These are phyloP conservation scores for Ziziphus jujuba DNA, from an alignment of 306 rosid genomes.

Conservation along the genomic window DNA sequence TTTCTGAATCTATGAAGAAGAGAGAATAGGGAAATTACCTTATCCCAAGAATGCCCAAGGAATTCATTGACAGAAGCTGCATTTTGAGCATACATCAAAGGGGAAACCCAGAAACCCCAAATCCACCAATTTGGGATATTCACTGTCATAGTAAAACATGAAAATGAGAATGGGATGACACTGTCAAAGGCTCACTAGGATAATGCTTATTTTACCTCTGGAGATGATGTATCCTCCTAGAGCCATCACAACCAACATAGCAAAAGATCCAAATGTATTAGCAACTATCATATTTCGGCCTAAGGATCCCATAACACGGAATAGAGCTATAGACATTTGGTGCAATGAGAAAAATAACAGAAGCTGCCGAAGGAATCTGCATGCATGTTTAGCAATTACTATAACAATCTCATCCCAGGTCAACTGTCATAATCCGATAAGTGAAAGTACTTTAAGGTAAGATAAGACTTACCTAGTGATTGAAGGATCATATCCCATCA, in stretches of 20 bases:
- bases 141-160: slow-evolving; percentile 49
- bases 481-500: slow-evolving; percentile 92
- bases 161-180: slow-evolving; percentile 18
- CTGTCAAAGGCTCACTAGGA: not conserved
- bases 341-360: slow-evolving; percentile 83
- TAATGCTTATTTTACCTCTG: slow-evolving; percentile 47
- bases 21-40: slow-evolving; percentile 45
- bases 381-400: slow-evolving; percentile 46
- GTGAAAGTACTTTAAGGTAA: slow-evolving; percentile 19
- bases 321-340: slow-evolving; percentile 95
- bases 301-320: slow-evolving; percentile 95
- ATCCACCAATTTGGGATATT: slow-evolving; percentile 92
- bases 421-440: slow-evolving; percentile 24
- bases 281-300: slow-evolving; percentile 97
- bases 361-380: slow-evolving; percentile 79
- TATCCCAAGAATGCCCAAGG: slow-evolving; percentile 95
- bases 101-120: slow-evolving; percentile 99
- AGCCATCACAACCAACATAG: slow-evolving; percentile 98
- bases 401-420: slow-evolving; percentile 18
- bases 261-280: slow-evolving; percentile 97
- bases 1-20: not conserved
- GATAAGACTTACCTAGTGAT: slow-evolving; percentile 56
- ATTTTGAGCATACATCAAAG: slow-evolving; percentile 95
- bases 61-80: slow-evolving; percentile 95
- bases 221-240: slow-evolving; percentile 95